Percentiles rank a stretch among this genome's conserved stretches.
phyloP scores from a whole-genome alignment of 305 asterid species.

The Fraxinus angustifolia region DNA sequence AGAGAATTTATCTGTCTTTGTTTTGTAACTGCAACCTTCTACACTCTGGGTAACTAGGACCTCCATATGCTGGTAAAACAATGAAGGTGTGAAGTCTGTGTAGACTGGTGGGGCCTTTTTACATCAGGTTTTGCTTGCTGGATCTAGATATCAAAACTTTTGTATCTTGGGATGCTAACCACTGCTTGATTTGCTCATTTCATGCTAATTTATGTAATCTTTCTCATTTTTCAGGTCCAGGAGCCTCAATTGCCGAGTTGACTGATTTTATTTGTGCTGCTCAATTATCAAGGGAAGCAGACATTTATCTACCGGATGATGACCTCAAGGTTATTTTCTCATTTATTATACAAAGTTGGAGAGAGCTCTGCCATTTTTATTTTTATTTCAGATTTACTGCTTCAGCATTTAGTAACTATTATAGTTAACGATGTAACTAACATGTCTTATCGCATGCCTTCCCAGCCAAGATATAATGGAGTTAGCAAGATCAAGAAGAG shows the following conservation, averaged over 20 bases:
- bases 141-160: background rate
- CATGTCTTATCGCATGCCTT: constrained; percentile 11
- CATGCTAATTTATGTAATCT: background rate
- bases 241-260: constrained; percentile 48
- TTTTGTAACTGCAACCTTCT: background rate
- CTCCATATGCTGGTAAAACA: background rate
- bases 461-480: constrained; percentile 47
- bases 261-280: constrained; percentile 79
- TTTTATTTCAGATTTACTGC: background rate
- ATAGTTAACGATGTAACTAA: background rate
- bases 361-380: background rate
- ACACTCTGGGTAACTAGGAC: background rate
- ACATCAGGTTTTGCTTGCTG: background rate
- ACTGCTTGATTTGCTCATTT: background rate
- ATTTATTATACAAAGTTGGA: background rate
- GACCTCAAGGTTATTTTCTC: constrained; percentile 52
- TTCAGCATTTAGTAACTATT: background rate
- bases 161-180: background rate
- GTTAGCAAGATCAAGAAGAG: constrained; percentile 52
- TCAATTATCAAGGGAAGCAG: constrained; percentile 69
- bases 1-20: background rate
- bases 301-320: constrained; percentile 41
- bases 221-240: constrained; percentile 48
- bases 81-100: background rate
- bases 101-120: background rate